A percentile compares a stretch with the other conserved stretches of the same genome.
These are phyloP conservation scores for Termitomyces sp. DNA, from an alignment of 768 basidiomycete species.

Conservation along the genomic window DNA sequence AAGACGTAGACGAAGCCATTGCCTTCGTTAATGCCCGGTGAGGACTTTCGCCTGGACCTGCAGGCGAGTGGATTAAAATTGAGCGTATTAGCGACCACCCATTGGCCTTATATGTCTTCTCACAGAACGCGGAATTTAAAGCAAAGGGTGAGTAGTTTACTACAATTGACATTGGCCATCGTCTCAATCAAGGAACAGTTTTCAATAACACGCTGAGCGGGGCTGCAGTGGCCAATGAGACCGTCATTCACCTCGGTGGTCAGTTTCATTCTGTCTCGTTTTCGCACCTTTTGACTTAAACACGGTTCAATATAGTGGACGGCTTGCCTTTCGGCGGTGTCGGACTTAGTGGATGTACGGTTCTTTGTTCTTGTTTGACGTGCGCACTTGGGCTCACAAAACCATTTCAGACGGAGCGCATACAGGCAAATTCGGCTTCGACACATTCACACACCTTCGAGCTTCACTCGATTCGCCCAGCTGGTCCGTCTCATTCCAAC, in stretches of 20 bases:
- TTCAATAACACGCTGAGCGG: constrained; percentile 72
- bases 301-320: constrained; percentile 11
- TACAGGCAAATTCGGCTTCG: constrained; percentile 72
- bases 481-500: constrained; percentile 35
- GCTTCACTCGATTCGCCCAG: constrained; percentile 55
- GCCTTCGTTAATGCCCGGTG: constrained; percentile 57
- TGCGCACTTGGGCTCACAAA: not conserved
- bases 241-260: constrained; percentile 58
- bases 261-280: constrained; percentile 15
- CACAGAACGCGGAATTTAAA: constrained; percentile 54
- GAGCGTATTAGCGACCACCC: constrained; percentile 55
- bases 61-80: not conserved
- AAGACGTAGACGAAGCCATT: constrained; percentile 68
- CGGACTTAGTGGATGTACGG: constrained; percentile 52
- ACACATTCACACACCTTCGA: constrained; percentile 74
- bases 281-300: not conserved
- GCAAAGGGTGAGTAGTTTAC: constrained; percentile 44
- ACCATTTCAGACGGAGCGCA: constrained; percentile 51
- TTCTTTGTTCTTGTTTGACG: not conserved
- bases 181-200: constrained; percentile 36
- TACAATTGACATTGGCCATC: not conserved
- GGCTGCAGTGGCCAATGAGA: constrained; percentile 66
- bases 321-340: constrained; percentile 26
- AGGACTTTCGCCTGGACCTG: constrained; percentile 20
- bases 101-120: constrained; percentile 75